phyloP scores from a whole-genome alignment of 495 filamentous ascomycete genomes.

The Cladorrhinum samala region DNA sequence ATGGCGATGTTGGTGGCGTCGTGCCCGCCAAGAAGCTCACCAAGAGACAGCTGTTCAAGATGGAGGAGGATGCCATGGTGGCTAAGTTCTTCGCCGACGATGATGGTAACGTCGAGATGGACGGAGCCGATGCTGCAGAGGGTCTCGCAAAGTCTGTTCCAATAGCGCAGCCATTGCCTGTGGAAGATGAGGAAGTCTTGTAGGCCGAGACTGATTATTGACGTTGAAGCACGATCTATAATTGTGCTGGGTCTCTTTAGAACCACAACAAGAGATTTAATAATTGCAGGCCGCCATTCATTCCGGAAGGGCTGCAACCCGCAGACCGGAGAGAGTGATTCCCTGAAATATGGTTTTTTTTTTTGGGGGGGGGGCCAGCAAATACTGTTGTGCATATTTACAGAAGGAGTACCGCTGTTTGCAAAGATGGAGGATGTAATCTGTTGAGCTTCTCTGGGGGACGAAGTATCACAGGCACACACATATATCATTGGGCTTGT shows the following conservation, averaged over 20 bases:
- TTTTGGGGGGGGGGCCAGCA: too few relatives aligned
- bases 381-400: too few relatives aligned
- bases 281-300: too few relatives aligned
- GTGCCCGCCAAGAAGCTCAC: conserved; percentile 6
- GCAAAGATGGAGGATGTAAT: conserved; percentile 20
- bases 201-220: not conserved
- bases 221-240: not conserved
- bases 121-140: conserved; percentile 6
- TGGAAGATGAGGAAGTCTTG: not conserved
- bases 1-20: conserved; percentile 30
- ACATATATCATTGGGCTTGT: too few relatives aligned
- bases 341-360: too few relatives aligned
- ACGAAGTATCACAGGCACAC: too few relatives aligned
- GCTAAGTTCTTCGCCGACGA: conserved; percentile 19
- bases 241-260: not conserved
- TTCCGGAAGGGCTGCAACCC: too few relatives aligned
- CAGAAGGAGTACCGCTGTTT: too few relatives aligned
- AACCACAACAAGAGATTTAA: too few relatives aligned
- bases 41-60: conserved; percentile 16
- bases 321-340: too few relatives aligned
- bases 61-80: conserved; percentile 19
- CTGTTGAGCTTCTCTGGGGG: conserved; percentile 5
- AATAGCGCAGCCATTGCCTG: not conserved
- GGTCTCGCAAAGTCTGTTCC: not conserved
- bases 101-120: conserved; percentile 23